phyloP scores from a whole-genome alignment of 257 asterid species.

The Penstemon davidsonii region DNA sequence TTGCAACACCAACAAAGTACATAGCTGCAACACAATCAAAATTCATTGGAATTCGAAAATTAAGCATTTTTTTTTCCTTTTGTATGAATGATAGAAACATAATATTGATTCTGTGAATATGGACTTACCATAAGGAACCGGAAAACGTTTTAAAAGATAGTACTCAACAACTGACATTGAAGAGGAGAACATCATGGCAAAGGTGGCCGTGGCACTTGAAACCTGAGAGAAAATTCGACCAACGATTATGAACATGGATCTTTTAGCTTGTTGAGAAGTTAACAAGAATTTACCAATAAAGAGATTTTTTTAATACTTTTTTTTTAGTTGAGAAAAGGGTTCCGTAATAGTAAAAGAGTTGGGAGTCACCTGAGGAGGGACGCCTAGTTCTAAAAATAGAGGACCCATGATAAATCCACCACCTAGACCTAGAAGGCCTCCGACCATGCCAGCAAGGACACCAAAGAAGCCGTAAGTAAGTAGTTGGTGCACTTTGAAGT shows the following conservation, averaged over 20 bases:
- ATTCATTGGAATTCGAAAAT: neutral
- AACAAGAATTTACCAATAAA: neutral
- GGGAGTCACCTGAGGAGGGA: slow-evolving; percentile 68
- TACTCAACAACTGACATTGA: slow-evolving; percentile 98
- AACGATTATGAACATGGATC: slow-evolving; percentile 5
- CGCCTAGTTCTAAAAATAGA: slow-evolving; percentile 55
- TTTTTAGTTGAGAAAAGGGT: neutral
- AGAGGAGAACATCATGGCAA: slow-evolving; percentile 98
- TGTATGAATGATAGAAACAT: neutral
- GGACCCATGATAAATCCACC: slow-evolving; percentile 93
- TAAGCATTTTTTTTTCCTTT: neutral
- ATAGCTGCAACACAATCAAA: slow-evolving; percentile 51
- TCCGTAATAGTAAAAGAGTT: neutral
- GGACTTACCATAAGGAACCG: slow-evolving; percentile 81
- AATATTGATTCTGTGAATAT: neutral
- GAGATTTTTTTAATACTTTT: neutral
- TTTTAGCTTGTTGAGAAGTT: neutral
- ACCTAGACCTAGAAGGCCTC: slow-evolving; percentile 95
- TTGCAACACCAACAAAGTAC: slow-evolving; percentile 63
- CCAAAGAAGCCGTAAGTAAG: slow-evolving; percentile 73
- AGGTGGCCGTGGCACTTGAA: slow-evolving; percentile 98
- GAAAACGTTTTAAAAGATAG: slow-evolving; percentile 87
- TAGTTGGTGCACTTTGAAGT: slow-evolving; percentile 63
- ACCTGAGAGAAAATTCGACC: slow-evolving; percentile 47
- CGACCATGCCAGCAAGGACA: slow-evolving; percentile 80